A percentile compares a stretch with the other conserved stretches of the same genome.
Conservation (phyloP, 306 rosid genomes). For the Clitoria ternatea region DNA sequence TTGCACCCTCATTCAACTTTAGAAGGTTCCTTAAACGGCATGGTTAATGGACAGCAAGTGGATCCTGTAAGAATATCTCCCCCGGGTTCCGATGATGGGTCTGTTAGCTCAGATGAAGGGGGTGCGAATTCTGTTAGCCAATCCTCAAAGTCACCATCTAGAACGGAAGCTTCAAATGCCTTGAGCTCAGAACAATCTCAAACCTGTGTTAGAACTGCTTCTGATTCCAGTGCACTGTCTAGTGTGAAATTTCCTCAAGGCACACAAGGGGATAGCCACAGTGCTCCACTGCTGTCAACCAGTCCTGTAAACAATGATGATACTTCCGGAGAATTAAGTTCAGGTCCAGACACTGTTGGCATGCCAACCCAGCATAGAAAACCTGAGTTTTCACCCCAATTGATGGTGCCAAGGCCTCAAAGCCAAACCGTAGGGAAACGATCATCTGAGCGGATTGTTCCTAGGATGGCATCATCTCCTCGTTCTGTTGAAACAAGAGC, state of each 20-base stretch:
- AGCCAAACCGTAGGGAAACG: slow-evolving; percentile 39
- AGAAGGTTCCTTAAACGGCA: slow-evolving; percentile 44
- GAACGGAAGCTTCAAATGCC: slow-evolving; percentile 35
- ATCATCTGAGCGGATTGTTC: slow-evolving; percentile 38
- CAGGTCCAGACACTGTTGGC: slow-evolving; percentile 35
- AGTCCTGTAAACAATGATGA: slow-evolving; percentile 44
- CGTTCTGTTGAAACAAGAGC: slow-evolving; percentile 42
- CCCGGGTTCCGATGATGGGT: slow-evolving; percentile 44
- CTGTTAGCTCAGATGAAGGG: slow-evolving; percentile 41
- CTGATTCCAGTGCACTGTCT: slow-evolving; percentile 38
- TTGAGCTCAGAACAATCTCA: slow-evolving; percentile 33
- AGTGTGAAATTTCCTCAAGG: slow-evolving; percentile 30
- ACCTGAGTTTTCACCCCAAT: slow-evolving; percentile 36
- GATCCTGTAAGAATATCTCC: slow-evolving; percentile 40
- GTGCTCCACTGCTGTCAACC: slow-evolving; percentile 26
- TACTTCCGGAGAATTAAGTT: slow-evolving; percentile 47
- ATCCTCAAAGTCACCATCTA: slow-evolving; percentile 40
- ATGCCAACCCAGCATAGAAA: slow-evolving; percentile 31
- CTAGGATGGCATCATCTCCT: slow-evolving; percentile 40
- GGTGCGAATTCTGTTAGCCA: slow-evolving; percentile 36
- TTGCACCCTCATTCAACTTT: slow-evolving; percentile 43
- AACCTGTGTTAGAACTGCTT: slow-evolving; percentile 42
- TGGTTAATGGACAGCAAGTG: slow-evolving; percentile 35
- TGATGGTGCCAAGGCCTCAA: slow-evolving; percentile 34
- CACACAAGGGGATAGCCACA: slow-evolving; percentile 35